Percentiles rank a stretch among this genome's conserved stretches.
These are phyloP conservation scores for Sporothrix curviconia DNA, from an alignment of 2,329 filamentous ascomycete genomes.

Conservation along the genomic window DNA sequence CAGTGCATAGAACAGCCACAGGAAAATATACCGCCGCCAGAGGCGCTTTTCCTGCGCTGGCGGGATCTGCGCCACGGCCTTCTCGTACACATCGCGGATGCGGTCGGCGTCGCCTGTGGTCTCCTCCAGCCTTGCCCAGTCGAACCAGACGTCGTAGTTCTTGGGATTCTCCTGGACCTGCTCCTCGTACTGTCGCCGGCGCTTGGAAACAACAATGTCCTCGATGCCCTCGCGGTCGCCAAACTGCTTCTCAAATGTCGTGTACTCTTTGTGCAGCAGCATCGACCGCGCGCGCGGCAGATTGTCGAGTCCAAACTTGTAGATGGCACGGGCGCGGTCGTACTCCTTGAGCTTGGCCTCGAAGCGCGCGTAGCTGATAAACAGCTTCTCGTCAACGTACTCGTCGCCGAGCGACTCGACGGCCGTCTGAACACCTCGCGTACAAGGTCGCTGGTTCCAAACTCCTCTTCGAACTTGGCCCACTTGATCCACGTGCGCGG, in stretches of 20 bases:
- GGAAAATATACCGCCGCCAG: conserved; percentile 94
- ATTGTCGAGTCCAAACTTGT: conserved; percentile 91
- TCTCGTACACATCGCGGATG: conserved; percentile 87
- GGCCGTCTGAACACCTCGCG: conserved; percentile 85
- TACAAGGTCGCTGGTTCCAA: conserved; percentile 83
- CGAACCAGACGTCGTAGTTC: conserved; percentile 97
- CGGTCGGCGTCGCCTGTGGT: conserved; percentile 73
- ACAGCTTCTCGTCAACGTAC: conserved; percentile 92
- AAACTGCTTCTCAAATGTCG: conserved; percentile 96
- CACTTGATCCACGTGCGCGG: conserved; percentile 98
- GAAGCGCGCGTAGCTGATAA: conserved; percentile 91
- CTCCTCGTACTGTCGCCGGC: conserved; percentile 88
- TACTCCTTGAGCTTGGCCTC: conserved; percentile 94
- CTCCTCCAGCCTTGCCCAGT: conserved; percentile 88
- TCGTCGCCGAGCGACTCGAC: conserved; percentile 89
- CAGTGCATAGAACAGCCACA: conserved; percentile 95
- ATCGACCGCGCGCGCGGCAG: conserved; percentile 82
- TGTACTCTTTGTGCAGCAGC: conserved; percentile 85
- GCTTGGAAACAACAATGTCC: conserved; percentile 90
- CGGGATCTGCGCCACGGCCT: conserved; percentile 89
- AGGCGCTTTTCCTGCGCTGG: conserved; percentile 95
- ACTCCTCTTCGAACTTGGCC: conserved; percentile 95
- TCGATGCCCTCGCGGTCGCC: conserved; percentile 90
- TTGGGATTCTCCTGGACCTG: conserved; percentile 89
- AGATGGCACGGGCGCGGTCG: conserved; percentile 87